Evolutionary conservation across 2,329 filamentous ascomycete genomes (phyloP), one percentile per base, ranked within the genome.

Genomic region (Microdochium trichocladiopsis): DNA sequence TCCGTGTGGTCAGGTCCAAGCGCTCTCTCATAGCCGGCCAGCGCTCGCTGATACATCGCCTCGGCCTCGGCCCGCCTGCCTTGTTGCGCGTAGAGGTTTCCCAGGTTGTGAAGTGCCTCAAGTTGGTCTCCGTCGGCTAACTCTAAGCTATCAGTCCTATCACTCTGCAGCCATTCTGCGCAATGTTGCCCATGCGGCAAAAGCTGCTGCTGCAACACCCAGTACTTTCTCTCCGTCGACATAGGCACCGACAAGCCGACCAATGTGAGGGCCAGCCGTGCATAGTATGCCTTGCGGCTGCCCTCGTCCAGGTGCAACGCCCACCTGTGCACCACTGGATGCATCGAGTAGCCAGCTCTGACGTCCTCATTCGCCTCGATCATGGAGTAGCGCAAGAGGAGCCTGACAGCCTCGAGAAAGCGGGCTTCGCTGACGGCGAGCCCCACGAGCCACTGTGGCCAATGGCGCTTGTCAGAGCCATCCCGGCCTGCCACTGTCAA

Each of bases 321-420:
- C 57, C 55, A 62, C 53, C 51, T 53, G 41, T 62, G 56, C 36
- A 61, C 59, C 16, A 61, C 59, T n/a, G 56, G 60, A 51, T 62
- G 57, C 53, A 62, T 60, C 28, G 51, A 51, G 48, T 58, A 56
- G 55, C 53, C 53, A 9, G 51, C 51, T 37, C 41, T 33, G 24
- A 50, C 41, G 12, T 50, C 52, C 36, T 56, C 54, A 48, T 49
- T 47, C 11, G 51, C 33, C 50, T 60, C 54, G 53, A 58, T 59
- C 51, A 58, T 60, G 47, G 56, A 58, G 52, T 61, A 60, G 49
- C 57, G 54, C 48, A 58, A 51, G 28, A 61, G 52, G n/a, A 60
- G 54, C 51, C 52, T 49, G 43, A 41, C 53, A 31, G 52, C 52
- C 47, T 60, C 49, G 25, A 58, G 51, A 49, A 54, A 60, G 49